phyloP scores from a whole-genome alignment of 75 land plant genomes.

The Pinus albicaulis region DNA sequence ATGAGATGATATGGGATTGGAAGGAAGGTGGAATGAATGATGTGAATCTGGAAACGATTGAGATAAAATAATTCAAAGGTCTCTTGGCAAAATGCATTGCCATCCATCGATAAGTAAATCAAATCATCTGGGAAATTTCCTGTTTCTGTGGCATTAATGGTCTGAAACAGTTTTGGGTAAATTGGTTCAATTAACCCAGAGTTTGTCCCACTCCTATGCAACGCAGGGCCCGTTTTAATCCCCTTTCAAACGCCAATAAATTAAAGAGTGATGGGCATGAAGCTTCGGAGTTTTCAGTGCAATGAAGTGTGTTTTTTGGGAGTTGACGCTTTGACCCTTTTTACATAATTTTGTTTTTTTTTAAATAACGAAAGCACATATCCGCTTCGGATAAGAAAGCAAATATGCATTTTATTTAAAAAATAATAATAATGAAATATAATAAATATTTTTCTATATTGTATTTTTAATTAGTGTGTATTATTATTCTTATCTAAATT shows the following conservation, averaged over 20 bases:
- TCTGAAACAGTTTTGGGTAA: background rate
- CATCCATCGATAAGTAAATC: background rate
- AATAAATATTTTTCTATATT: too few relatives aligned
- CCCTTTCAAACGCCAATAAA: too few relatives aligned
- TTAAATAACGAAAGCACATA: too few relatives aligned
- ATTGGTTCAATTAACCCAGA: background rate
- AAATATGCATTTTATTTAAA: too few relatives aligned
- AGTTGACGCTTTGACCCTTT: too few relatives aligned
- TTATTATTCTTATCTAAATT: too few relatives aligned
- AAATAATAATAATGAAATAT: too few relatives aligned
- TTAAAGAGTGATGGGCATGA: background rate
- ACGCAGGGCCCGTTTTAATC: background rate
- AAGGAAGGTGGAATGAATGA: background rate
- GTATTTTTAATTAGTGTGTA: too few relatives aligned
- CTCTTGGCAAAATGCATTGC: slow-evolving; percentile 5
- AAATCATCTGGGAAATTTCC: background rate
- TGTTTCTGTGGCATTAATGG: background rate
- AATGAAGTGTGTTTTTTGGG: too few relatives aligned
- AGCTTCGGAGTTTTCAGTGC: too few relatives aligned
- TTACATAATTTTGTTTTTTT: too few relatives aligned
- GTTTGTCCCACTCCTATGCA: background rate
- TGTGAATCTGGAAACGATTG: background rate
- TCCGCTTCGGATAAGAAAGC: too few relatives aligned
- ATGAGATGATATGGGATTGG: background rate
- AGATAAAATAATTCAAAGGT: background rate